Evolutionary conservation across 1,284 basidiomycete species (phyloP).

Genomic region (Cystobasidium slooffiae): DNA sequence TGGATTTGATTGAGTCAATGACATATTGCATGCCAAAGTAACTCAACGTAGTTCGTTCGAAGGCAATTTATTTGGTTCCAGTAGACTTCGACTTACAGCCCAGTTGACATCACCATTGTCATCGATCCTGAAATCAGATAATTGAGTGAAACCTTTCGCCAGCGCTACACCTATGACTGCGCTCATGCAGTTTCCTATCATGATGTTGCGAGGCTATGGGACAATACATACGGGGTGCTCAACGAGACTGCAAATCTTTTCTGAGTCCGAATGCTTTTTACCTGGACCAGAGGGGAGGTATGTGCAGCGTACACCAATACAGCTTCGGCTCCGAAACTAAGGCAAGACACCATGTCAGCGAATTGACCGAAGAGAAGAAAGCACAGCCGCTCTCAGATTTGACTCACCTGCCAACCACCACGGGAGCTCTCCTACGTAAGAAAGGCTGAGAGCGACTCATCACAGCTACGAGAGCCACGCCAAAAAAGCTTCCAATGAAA

Average conservation of each 20-base stretch:
- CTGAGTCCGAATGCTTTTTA: neutral
- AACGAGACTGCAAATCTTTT: neutral
- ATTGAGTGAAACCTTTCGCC: conserved; percentile 47
- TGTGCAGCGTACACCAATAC: conserved; percentile 52
- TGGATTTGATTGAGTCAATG: neutral
- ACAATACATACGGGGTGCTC: neutral
- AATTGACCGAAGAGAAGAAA: neutral
- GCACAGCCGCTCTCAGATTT: neutral
- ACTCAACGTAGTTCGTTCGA: no score
- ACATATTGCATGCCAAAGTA: no score
- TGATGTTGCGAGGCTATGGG: conserved; percentile 50
- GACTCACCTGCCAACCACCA: conserved; percentile 21
- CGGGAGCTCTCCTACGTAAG: conserved; percentile 4
- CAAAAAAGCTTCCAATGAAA: conserved; percentile 27
- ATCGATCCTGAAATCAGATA: conserved; percentile 47
- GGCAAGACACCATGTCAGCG: conserved; percentile 48
- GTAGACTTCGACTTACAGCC: conserved; percentile 34
- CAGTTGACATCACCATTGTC: conserved; percentile 49
- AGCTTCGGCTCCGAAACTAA: conserved; percentile 53
- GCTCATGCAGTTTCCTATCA: conserved; percentile 51
- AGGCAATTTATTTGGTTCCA: no score
- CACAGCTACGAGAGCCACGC: conserved; percentile 7
- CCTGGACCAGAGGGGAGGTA: conserved; percentile 48
- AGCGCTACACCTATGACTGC: conserved; percentile 52
- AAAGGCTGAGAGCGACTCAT: conserved; percentile 20